Evolutionary conservation across 306 rosid species (phyloP).

Genomic region (Ormosia emarginata): DNA sequence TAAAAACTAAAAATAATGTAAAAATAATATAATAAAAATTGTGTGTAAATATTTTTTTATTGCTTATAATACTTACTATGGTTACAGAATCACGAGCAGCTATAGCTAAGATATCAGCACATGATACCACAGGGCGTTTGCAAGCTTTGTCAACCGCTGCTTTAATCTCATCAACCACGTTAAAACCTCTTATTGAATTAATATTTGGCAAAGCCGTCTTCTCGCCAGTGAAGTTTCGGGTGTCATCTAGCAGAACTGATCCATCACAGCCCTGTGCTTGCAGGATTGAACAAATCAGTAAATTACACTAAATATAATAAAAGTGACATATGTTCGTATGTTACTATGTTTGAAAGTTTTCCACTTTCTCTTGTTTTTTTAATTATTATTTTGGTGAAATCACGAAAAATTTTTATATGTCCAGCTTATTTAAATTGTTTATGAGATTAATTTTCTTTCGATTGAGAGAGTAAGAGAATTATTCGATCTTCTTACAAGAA

Average conservation of each 20-base stretch:
- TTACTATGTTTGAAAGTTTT: too few relatives aligned
- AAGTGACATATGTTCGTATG: neutral
- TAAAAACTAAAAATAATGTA: too few relatives aligned
- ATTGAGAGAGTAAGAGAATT: too few relatives aligned
- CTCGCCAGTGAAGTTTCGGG: neutral
- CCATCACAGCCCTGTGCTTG: slow-evolving; percentile 37
- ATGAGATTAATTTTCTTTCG: too few relatives aligned
- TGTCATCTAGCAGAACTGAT: slow-evolving; percentile 34
- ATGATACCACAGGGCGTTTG: slow-evolving; percentile 20
- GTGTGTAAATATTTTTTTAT: neutral
- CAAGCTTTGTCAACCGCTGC: slow-evolving; percentile 28
- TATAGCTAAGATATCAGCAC: slow-evolving; percentile 37
- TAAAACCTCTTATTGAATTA: slow-evolving; percentile 21
- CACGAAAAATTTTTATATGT: too few relatives aligned
- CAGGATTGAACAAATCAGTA: neutral
- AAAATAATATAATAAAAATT: too few relatives aligned
- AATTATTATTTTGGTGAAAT: too few relatives aligned
- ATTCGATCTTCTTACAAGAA: too few relatives aligned
- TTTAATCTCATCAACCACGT: slow-evolving; percentile 32
- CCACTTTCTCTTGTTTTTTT: too few relatives aligned
- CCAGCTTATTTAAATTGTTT: too few relatives aligned
- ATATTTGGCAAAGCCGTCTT: slow-evolving; percentile 26
- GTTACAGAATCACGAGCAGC: slow-evolving; percentile 40
- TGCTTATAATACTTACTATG: slow-evolving; percentile 8
- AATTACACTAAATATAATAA: neutral